Conservation (phyloP, 768 basidiomycete species). For the Tricholoma hemisulphureum region DNA sequence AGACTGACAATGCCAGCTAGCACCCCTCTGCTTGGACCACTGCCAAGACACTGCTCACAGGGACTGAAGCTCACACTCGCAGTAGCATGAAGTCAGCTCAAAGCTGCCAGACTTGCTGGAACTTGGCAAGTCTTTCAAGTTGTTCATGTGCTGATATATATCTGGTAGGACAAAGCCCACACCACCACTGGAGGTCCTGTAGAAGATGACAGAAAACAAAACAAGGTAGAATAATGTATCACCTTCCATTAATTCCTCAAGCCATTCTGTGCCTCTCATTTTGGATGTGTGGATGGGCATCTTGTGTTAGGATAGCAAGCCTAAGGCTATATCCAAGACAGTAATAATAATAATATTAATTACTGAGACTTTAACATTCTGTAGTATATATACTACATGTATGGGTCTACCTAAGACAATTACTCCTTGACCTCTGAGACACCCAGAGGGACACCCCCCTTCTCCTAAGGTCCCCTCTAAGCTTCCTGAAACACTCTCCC, state of each 20-base stretch:
- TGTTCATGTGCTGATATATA: not conserved
- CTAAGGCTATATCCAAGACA: too few relatives aligned
- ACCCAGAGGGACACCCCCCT: too few relatives aligned
- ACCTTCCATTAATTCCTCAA: constrained; percentile 1
- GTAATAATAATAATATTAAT: too few relatives aligned
- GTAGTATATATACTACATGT: too few relatives aligned
- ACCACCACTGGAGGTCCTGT: not conserved
- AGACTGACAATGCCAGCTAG: constrained; percentile 8
- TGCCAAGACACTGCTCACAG: not conserved
- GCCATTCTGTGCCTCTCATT: not conserved
- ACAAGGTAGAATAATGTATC: too few relatives aligned
- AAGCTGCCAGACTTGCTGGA: constrained; percentile 6
- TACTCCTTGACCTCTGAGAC: too few relatives aligned
- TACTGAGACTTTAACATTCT: too few relatives aligned
- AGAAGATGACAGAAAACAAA: not conserved
- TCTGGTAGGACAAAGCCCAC: not conserved
- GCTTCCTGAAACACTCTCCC: too few relatives aligned
- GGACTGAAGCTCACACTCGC: not conserved
- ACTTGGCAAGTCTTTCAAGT: too few relatives aligned
- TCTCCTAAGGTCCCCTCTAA: too few relatives aligned
- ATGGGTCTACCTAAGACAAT: too few relatives aligned
- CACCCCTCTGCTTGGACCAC: constrained; percentile 5
- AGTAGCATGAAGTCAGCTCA: not conserved
- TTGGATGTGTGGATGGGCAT: constrained; percentile 15
- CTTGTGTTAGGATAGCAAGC: too few relatives aligned